phyloP scores from a whole-genome alignment of 371 early-diverging fungal species.

The Mortierella sp. region DNA sequence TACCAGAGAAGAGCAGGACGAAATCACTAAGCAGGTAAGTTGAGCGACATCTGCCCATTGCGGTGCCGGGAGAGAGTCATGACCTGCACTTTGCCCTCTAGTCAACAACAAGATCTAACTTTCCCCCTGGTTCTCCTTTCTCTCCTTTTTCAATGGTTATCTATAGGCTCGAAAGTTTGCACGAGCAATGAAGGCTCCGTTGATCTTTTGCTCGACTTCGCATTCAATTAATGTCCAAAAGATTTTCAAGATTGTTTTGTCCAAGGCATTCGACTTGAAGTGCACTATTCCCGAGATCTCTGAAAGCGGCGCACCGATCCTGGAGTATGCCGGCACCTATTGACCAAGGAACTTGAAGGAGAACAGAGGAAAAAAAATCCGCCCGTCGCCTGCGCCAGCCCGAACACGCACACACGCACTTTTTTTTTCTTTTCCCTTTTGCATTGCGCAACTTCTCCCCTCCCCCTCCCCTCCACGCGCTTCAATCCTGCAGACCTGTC shows the following conservation, averaged over 20 bases:
- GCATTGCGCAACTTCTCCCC: too few relatives aligned
- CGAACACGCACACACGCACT: too few relatives aligned
- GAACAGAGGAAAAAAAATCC: neutral
- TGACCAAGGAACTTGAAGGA: neutral
- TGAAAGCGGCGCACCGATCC: slow-evolving; percentile 91
- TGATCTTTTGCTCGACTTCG: slow-evolving; percentile 94
- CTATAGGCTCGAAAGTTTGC: slow-evolving; percentile 86
- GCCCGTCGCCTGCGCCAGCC: too few relatives aligned
- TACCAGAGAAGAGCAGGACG: slow-evolving; percentile 88
- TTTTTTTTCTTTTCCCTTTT: too few relatives aligned
- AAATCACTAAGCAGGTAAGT: slow-evolving; percentile 88
- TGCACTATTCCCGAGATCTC: slow-evolving; percentile 93
- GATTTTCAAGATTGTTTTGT: slow-evolving; percentile 95
- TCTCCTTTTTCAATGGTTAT: neutral
- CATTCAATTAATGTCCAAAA: slow-evolving; percentile 96
- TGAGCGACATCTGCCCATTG: neutral
- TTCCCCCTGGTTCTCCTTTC: slow-evolving; percentile 4
- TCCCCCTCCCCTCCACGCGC: neutral
- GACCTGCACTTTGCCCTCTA: too few relatives aligned
- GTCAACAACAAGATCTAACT: neutral
- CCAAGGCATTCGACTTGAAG: slow-evolving; percentile 93
- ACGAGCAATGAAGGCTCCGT: slow-evolving; percentile 93
- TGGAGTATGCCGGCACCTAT: slow-evolving; percentile 71
- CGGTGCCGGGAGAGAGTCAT: neutral
- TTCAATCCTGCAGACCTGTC: too few relatives aligned